Evolutionary conservation across 768 basidiomycete genomes (phyloP).

Genomic region (Hysterangium stoloniferum): DNA sequence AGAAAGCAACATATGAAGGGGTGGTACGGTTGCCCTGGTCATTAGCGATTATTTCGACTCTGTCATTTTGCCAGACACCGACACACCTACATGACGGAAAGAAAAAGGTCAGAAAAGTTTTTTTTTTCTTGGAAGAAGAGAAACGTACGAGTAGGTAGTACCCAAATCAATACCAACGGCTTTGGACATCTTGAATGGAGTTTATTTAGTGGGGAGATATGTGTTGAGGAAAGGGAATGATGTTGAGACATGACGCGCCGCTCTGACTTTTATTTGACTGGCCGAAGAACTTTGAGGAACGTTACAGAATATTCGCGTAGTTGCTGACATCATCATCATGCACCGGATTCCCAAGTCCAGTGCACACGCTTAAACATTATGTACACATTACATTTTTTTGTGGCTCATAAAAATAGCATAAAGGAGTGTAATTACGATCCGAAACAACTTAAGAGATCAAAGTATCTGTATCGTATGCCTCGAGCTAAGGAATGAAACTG

Average conservation of each 20-base stretch:
- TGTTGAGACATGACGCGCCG: conserved; percentile 6
- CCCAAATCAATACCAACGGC: conserved; percentile 87
- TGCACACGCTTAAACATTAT: background rate
- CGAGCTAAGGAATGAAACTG: background rate
- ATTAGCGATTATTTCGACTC: conserved; percentile 97
- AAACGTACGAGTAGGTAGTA: conserved; percentile 84
- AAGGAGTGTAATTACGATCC: background rate
- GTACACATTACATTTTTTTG: background rate
- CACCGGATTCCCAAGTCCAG: background rate
- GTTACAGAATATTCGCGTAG: conserved; percentile 8
- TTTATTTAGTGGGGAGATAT: background rate
- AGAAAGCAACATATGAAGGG: conserved; percentile 93
- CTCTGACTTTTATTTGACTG: conserved; percentile 2
- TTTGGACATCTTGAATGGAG: conserved; percentile 47
- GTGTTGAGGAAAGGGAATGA: background rate
- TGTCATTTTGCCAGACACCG: conserved; percentile 99
- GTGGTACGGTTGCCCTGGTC: conserved; percentile 94
- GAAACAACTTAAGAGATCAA: background rate
- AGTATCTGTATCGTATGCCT: conserved; percentile 7
- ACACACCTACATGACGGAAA: conserved; percentile 91
- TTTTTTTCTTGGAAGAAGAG: conserved; percentile 11
- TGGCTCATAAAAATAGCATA: background rate
- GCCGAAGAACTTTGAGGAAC: conserved; percentile 7
- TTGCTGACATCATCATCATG: conserved; percentile 11
- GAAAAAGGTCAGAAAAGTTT: conserved; percentile 12